phyloP scores from a whole-genome alignment of 1,284 basidiomycete species.

The Ustilago trichophora region DNA sequence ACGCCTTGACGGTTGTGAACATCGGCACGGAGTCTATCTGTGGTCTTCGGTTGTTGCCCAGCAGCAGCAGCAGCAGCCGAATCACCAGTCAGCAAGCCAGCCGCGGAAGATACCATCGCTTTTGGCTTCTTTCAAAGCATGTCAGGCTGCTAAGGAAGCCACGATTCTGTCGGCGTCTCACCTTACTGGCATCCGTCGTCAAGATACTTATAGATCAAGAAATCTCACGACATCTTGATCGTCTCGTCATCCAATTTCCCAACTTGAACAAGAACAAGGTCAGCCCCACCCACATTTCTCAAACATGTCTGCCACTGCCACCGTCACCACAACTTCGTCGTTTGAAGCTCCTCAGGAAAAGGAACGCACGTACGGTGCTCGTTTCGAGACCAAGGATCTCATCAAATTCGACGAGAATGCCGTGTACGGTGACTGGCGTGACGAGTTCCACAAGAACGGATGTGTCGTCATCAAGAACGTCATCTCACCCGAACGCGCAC shows the following conservation, averaged over 20 bases:
- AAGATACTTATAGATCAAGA: not conserved
- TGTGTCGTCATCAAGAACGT: constrained; percentile 66
- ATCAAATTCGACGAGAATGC: constrained; percentile 10
- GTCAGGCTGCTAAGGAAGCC: too few species aligned
- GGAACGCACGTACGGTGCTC: constrained; percentile 10
- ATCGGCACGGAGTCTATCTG: too few species aligned
- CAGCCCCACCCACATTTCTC: not conserved
- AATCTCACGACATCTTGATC: not conserved
- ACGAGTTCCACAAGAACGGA: constrained; percentile 37
- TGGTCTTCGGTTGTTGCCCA: too few species aligned
- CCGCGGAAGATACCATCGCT: too few species aligned
- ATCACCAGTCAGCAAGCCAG: too few species aligned
- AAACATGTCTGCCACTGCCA: constrained; percentile 6
- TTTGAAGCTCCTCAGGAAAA: constrained; percentile 10
- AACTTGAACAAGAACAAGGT: too few species aligned
- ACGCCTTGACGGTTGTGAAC: too few species aligned
- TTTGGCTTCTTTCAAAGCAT: too few species aligned
- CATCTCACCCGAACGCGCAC: constrained; percentile 58
- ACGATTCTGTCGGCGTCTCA: too few species aligned
- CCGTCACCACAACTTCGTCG: not conserved
- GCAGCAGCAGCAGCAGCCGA: too few species aligned
- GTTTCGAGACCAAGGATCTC: constrained; percentile 19
- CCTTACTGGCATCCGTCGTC: too few species aligned
- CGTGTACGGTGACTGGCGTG: constrained; percentile 18
- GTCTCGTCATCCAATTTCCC: not conserved